Conservation (phyloP, 2,329 filamentous ascomycete genomes). For the Cladosporium sphaerospermum region DNA sequence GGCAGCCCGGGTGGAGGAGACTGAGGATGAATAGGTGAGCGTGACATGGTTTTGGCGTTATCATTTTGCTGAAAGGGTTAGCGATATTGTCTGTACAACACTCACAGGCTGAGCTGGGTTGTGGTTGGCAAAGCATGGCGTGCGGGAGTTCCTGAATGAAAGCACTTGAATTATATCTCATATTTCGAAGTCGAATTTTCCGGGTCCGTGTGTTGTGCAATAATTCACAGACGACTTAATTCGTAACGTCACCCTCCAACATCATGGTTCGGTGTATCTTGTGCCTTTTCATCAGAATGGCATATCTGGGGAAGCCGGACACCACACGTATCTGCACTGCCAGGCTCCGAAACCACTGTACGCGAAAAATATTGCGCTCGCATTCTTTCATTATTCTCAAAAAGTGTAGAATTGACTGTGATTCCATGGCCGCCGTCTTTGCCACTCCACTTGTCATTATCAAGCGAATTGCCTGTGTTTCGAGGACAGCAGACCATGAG, state of each 20-base stretch:
- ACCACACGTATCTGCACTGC: no score
- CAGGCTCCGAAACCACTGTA: no score
- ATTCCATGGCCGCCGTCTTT: no score
- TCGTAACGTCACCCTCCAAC: no score
- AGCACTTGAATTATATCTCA: neutral
- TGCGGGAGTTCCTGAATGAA: neutral
- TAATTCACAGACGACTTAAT: neutral
- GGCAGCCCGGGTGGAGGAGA: conserved; percentile 26
- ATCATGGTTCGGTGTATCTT: neutral
- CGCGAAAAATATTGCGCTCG: no score
- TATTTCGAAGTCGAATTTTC: neutral
- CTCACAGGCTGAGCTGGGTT: conserved; percentile 1
- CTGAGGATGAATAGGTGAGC: conserved; percentile 20
- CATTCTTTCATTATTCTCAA: no score
- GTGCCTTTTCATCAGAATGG: no score
- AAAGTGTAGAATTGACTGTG: no score
- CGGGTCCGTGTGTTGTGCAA: neutral
- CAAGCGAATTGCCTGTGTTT: no score
- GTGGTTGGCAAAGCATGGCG: neutral
- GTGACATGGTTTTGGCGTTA: neutral
- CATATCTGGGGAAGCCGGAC: no score
- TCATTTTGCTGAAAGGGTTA: neutral
- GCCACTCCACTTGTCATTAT: no score
- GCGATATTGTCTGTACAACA: neutral
- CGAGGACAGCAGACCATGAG: no score